These are phyloP conservation scores for Fagus sylvatica DNA, from an alignment of 306 rosid species.

Conservation along the genomic window DNA sequence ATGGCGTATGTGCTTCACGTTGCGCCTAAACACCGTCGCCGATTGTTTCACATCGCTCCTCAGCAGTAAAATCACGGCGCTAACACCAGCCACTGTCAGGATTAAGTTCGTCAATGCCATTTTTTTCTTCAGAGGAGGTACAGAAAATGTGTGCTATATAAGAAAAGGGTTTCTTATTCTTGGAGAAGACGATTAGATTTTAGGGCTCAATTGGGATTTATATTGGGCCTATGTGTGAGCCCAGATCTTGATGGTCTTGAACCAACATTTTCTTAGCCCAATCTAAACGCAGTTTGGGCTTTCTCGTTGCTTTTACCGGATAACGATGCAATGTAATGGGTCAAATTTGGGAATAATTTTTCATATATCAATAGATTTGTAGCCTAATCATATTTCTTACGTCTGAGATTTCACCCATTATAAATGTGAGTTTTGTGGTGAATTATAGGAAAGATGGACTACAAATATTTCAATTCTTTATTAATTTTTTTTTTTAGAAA, in stretches of 20 bases:
- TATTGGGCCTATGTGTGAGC: background rate
- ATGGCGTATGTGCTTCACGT: slow-evolving; percentile 48
- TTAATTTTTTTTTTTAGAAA: no score
- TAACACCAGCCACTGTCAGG: slow-evolving; percentile 50
- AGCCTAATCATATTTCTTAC: no score
- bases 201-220: background rate
- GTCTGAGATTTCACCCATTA: no score
- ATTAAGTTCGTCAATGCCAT: slow-evolving; percentile 55
- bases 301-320: no score
- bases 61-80: slow-evolving; percentile 48
- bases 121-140: background rate
- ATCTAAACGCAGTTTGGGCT: background rate
- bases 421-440: no score
- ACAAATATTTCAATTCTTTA: no score
- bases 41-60: slow-evolving; percentile 58
- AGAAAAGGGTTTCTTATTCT: background rate
- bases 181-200: background rate
- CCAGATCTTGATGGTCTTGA: no score
- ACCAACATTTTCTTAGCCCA: background rate
- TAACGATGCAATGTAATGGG: no score
- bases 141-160: background rate
- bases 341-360: no score
- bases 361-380: no score
- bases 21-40: slow-evolving; percentile 38
- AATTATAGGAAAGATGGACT: no score